These are phyloP conservation scores for Candida sithepensis DNA, from an alignment of 805 yeast species.

Conservation along the genomic window DNA sequence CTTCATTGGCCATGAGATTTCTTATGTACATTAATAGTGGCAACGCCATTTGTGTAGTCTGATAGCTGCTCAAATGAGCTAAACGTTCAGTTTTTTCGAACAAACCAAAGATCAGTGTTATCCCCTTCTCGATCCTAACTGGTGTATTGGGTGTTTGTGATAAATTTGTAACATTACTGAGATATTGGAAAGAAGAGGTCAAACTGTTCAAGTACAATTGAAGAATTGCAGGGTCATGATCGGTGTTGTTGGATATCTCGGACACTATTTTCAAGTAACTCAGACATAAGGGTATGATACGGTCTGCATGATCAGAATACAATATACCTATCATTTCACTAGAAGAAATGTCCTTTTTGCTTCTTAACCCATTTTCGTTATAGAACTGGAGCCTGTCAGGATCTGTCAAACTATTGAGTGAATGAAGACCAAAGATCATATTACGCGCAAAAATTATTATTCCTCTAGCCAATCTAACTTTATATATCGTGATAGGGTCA, in stretches of 20 bases:
- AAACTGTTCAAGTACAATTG: conserved; percentile 7
- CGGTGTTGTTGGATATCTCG: not conserved
- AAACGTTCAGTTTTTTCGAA: not conserved
- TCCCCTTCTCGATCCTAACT: conserved; percentile 2
- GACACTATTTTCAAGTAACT: conserved; percentile 3
- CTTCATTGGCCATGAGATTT: conserved; percentile 11
- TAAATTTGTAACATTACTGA: conserved; percentile 15
- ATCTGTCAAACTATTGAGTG: conserved; percentile 8
- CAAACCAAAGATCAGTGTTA: conserved; percentile 6
- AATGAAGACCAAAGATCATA: conserved; percentile 18
- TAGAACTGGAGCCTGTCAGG: conserved; percentile 9
- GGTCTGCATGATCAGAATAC: conserved; percentile 11
- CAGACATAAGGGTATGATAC: conserved; percentile 11
- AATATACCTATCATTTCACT: conserved; percentile 11
- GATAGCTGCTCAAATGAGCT: not conserved
- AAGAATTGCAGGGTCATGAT: not conserved
- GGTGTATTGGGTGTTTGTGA: conserved; percentile 3
- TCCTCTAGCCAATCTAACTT: conserved; percentile 20
- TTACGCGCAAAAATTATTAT: conserved; percentile 22
- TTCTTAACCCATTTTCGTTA: conserved; percentile 7
- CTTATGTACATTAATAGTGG: conserved; percentile 12
- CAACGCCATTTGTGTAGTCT: not conserved
- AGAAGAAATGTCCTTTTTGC: conserved; percentile 10
- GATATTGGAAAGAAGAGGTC: conserved; percentile 14
- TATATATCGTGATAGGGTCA: conserved; percentile 5